phyloP scores from a whole-genome alignment of 805 yeast species.

The Wickerhamiella dianesei region DNA sequence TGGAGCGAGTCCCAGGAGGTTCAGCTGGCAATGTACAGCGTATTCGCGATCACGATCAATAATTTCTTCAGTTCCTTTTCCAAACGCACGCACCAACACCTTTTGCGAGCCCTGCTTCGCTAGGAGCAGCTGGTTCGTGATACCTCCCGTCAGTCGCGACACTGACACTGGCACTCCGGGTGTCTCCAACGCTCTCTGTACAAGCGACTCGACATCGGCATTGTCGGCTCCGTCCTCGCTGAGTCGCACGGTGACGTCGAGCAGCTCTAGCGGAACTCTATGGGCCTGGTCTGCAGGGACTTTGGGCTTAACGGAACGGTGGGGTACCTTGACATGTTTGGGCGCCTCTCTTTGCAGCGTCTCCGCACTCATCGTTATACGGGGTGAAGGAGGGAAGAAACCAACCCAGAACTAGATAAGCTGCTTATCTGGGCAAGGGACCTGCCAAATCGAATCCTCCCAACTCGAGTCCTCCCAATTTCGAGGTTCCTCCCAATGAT shows the following conservation, averaged over 20 bases:
- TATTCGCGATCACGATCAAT: slow-evolving; percentile 65
- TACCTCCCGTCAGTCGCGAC: slow-evolving; percentile 26
- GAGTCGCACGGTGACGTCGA: slow-evolving; percentile 7
- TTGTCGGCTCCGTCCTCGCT: background rate
- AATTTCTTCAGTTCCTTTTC: slow-evolving; percentile 56
- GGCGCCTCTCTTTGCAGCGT: too few species aligned
- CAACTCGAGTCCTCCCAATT: too few species aligned
- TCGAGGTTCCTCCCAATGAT: too few species aligned
- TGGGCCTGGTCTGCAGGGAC: too few species aligned
- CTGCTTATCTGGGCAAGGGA: too few species aligned
- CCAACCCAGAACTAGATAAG: too few species aligned
- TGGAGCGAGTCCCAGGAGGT: slow-evolving; percentile 52
- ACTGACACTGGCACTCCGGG: slow-evolving; percentile 11
- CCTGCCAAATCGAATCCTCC: too few species aligned
- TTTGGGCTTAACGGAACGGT: too few species aligned
- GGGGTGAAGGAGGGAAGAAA: too few species aligned
- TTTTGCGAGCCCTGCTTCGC: slow-evolving; percentile 16
- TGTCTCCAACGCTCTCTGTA: slow-evolving; percentile 5
- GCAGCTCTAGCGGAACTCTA: slow-evolving; percentile 3
- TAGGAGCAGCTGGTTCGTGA: slow-evolving; percentile 26
- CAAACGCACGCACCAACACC: slow-evolving; percentile 52
- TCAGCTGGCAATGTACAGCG: slow-evolving; percentile 51
- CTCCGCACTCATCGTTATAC: too few species aligned
- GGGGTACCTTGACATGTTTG: too few species aligned
- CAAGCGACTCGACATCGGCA: slow-evolving; percentile 6